Conservation (phyloP, 495 filamentous ascomycete genomes). For the Tuber borchii region DNA sequence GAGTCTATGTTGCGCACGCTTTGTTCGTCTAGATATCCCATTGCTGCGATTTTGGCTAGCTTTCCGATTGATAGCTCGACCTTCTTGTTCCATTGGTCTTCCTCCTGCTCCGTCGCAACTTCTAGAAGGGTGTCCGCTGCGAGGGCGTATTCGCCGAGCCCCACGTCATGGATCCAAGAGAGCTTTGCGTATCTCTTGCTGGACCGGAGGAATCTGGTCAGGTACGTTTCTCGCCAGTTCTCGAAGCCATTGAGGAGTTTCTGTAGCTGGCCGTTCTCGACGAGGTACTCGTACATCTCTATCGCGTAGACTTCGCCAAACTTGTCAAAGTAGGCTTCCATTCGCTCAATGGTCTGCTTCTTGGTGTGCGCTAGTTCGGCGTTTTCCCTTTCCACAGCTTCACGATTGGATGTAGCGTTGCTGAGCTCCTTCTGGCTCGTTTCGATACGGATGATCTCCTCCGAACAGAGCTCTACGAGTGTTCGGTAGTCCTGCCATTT, state of each 20-base stretch:
- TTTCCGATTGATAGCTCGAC: slow-evolving; percentile 84
- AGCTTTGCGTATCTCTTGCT: slow-evolving; percentile 64
- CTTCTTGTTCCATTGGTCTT: slow-evolving; percentile 79
- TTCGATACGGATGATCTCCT: slow-evolving; percentile 33
- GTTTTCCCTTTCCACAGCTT: slow-evolving; percentile 25
- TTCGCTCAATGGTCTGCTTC: slow-evolving; percentile 46
- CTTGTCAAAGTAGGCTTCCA: slow-evolving; percentile 60
- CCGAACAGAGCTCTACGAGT: slow-evolving; percentile 54
- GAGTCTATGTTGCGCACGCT: slow-evolving; percentile 49
- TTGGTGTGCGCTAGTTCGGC: slow-evolving; percentile 42
- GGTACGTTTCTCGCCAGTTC: slow-evolving; percentile 53
- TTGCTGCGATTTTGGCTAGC: slow-evolving; percentile 62
- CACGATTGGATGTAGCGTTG: slow-evolving; percentile 33
- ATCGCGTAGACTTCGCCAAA: slow-evolving; percentile 74
- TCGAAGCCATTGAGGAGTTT: slow-evolving; percentile 60
- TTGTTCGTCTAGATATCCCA: slow-evolving; percentile 38
- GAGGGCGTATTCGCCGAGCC: slow-evolving; percentile 61
- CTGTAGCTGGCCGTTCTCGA: slow-evolving; percentile 58
- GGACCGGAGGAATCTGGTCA: slow-evolving; percentile 68
- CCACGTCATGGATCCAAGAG: slow-evolving; percentile 91
- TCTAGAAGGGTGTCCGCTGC: slow-evolving; percentile 62
- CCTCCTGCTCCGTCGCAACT: slow-evolving; percentile 60
- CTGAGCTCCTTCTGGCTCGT: slow-evolving; percentile 43
- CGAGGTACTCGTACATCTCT: slow-evolving; percentile 68
- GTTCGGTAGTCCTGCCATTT: slow-evolving; percentile 63